Evolutionary conservation across 257 asterid genomes (phyloP), one percentile per base, ranked within the genome.

Genomic region (Penstemon davidsonii): DNA sequence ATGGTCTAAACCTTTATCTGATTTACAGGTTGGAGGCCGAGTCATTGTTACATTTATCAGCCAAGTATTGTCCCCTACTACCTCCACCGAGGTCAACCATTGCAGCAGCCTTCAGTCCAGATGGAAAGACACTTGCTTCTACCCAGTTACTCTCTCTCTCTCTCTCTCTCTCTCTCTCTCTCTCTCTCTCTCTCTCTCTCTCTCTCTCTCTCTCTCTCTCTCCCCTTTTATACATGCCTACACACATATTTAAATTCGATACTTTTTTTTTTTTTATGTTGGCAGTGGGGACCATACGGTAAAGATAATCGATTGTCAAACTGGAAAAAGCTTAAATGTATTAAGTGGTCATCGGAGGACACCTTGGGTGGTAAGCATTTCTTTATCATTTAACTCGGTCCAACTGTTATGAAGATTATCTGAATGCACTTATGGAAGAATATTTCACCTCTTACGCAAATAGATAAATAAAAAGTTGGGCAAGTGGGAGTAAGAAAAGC

Each of bases 81-180:
- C 98, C 97, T 75, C 96, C 98, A 60, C 98, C 98, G 4, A 87
- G 97, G 84, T 93, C 98, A 43, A 93, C 98, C 62, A 93, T 93
- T 66, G 98, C 98, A 13, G 98, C 96, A 37, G 96, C 98, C 42
- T 93, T 93, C 78, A 87, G 97, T 80, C 90, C 98, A 65, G 96
- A 93, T 78, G 98, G 98, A 43, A 87, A 80, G 74, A 85, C 88
- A 55, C 95, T 93, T 78, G 98, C 98, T 67, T 93, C 98, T 69
- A 93, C 98, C 41, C 98, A 93, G 98, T 93, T 67, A 81, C 73
- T 75, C 33, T 53, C 79, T 67, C 64, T 53, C 6, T 75, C 73
- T 38, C 60, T 18, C 43, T 43, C 19, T 15, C 33, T 60, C 39
- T 64, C 50, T 15, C 33, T 25, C 2, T 25, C 33, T 25, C 33